Conservation (phyloP, 2,329 filamentous ascomycete genomes). For the Pseudogymnoascus sp. region DNA sequence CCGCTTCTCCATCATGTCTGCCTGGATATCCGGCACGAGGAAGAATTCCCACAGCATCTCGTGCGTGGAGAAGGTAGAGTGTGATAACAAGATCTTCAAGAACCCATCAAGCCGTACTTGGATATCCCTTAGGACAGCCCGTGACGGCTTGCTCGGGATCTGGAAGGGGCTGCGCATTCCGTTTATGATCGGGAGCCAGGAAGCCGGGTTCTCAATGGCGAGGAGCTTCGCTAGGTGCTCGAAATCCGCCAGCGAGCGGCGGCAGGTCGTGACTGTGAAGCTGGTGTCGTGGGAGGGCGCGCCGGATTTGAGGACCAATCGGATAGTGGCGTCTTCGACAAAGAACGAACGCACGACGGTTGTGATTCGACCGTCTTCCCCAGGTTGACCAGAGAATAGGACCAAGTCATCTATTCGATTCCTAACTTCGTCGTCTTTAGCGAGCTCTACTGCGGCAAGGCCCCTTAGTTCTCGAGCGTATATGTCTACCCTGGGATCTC, state of each 20-base stretch:
- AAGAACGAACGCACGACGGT: constrained; percentile 94
- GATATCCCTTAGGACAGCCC: constrained; percentile 77
- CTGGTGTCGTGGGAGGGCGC: constrained; percentile 72
- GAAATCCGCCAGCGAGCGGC: constrained; percentile 80
- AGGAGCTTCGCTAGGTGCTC: constrained; percentile 81
- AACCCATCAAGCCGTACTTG: constrained; percentile 84
- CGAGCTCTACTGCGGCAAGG: constrained; percentile 87
- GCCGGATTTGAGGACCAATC: constrained; percentile 89
- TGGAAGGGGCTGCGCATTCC: constrained; percentile 83
- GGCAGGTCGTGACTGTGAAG: constrained; percentile 90
- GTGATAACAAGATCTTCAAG: constrained; percentile 73
- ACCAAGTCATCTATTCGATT: constrained; percentile 94
- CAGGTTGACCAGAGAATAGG: constrained; percentile 65
- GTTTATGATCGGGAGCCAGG: constrained; percentile 77
- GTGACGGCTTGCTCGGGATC: constrained; percentile 83
- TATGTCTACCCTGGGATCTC: constrained; percentile 79
- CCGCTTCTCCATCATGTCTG: constrained; percentile 81
- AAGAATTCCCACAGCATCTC: constrained; percentile 99
- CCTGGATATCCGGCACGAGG: constrained; percentile 85
- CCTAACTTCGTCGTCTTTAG: constrained; percentile 94
- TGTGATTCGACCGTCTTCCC: constrained; percentile 72
- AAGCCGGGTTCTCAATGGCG: constrained; percentile 83
- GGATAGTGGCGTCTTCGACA: constrained; percentile 89
- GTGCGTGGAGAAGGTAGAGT: constrained; percentile 90
- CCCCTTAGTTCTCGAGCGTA: constrained; percentile 77